These are phyloP conservation scores for Anacardium occidentale DNA, from an alignment of 345 rosid genomes.

Conservation along the genomic window DNA sequence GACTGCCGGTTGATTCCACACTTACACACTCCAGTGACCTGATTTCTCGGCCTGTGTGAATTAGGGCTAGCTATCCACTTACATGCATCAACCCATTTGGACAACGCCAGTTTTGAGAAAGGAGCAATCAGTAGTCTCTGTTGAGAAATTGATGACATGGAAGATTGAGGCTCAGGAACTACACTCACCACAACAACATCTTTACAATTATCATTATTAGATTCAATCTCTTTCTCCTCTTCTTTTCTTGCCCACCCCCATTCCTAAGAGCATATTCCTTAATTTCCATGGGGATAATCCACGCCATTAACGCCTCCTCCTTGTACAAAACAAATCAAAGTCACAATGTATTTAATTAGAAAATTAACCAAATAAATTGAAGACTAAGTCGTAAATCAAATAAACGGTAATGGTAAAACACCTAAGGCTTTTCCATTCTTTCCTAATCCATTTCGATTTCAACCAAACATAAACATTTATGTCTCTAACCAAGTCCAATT, in stretches of 20 bases:
- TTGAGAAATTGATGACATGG: too few species aligned
- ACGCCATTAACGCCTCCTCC: constrained; percentile 38
- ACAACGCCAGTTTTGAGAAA: constrained; percentile 70
- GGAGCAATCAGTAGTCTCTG: constrained; percentile 52
- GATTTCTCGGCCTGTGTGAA: constrained; percentile 48
- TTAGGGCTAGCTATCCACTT: constrained; percentile 89
- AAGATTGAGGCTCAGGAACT: too few species aligned
- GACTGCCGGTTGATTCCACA: too few species aligned
- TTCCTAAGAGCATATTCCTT: constrained; percentile 64
- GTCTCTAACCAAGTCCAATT: background rate
- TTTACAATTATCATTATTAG: too few species aligned
- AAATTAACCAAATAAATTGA: too few species aligned
- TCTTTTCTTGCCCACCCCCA: constrained; percentile 59
- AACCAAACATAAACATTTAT: background rate
- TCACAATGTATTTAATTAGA: too few species aligned
- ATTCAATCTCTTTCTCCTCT: constrained; percentile 46
- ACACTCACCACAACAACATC: too few species aligned
- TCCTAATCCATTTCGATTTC: too few species aligned
- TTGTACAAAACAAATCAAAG: constrained; percentile 17
- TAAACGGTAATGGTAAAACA: constrained; percentile 14
- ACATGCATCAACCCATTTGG: constrained; percentile 97
- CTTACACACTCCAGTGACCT: constrained; percentile 45
- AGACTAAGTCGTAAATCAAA: constrained; percentile 15
- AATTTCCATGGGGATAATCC: constrained; percentile 77
- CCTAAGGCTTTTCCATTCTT: constrained; percentile 76